These are phyloP conservation scores for Neostapfia colusana DNA, from an alignment of 176 grass and related monocot genomes.

Conservation along the genomic window DNA sequence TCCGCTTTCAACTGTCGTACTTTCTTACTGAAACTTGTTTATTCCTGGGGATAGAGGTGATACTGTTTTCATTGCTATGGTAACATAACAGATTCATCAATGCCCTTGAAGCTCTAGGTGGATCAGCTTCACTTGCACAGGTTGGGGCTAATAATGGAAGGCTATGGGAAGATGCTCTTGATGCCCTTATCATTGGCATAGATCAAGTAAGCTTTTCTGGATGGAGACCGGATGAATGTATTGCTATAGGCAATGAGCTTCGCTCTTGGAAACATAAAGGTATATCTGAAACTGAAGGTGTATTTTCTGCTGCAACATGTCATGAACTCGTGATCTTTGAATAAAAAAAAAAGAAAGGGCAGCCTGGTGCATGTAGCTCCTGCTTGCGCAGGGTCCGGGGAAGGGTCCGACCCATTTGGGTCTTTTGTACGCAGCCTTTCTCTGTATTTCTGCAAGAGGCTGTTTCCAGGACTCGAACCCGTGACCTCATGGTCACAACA, in stretches of 20 bases:
- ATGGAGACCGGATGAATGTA: constrained; percentile 81
- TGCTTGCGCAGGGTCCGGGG: too few species aligned
- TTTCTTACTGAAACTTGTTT: not conserved
- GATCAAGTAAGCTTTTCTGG: constrained; percentile 79
- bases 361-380: too few species aligned
- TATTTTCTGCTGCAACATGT: constrained; percentile 22
- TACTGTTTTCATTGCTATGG: constrained; percentile 18
- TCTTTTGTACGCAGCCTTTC: too few species aligned
- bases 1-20: not conserved
- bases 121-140: constrained; percentile 64
- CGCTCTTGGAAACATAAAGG: constrained; percentile 77
- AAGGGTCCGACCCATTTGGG: too few species aligned
- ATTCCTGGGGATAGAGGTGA: not conserved
- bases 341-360: too few species aligned
- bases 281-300: constrained; percentile 83
- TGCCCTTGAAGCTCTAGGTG: constrained; percentile 76
- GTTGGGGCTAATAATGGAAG: constrained; percentile 54
- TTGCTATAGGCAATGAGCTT: constrained; percentile 81
- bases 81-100: constrained; percentile 61
- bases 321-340: not conserved
- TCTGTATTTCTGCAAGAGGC: too few species aligned
- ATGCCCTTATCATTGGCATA: constrained; percentile 75
- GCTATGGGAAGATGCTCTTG: constrained; percentile 66
- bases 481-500: too few species aligned
- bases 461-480: too few species aligned